Base-by-base conservation (phyloP, 1,284 basidiomycete species). In the Sporisorium reilianum region DNA sequence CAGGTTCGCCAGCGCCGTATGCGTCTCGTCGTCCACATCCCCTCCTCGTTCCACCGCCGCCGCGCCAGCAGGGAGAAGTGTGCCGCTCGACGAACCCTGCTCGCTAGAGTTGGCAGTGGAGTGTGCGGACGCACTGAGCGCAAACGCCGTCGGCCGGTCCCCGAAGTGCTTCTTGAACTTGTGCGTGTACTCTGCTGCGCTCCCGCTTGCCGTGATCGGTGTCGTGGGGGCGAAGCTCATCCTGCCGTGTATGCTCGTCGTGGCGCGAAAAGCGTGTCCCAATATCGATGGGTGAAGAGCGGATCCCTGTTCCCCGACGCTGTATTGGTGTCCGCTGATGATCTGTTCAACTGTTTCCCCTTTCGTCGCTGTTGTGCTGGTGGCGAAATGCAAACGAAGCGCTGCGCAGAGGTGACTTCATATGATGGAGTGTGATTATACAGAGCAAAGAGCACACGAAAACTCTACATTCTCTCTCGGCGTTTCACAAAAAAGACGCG, bases 101-200 rank as follows among this genome's bases (percentile, higher is more conserved):
- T 34, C 32, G 32, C 32, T 11, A 41, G n/a, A 20, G 38, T 3
- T 41, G 38, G 5, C 8, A 9, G 8, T 28, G 38, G 41, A 57
- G 5, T 32, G 44, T 0, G 53, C 25, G 20, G 36, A 23, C 3
- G 5, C 18, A 2, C 64, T 55, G 7, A 62, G 59, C 2, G 71
- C 60, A 50, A 68, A 73, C 14, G 66, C 50, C 0, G 42, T 46
- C 4, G 70, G 65, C 12, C 64, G 58, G 34, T 60, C 58, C 6
- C 60, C 61, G 46, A 73, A 77, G 36, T 73, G 71, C 22, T 67
- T 72, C 32, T 74, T 70, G 38, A 51, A 58, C 40, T 26, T 20
- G 2, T 36, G 34, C 2, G 56, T 49, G 53, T 68, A 64, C 22
- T 61, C 49, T 8, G 36, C 10, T 5, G 18, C 18, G 10, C 12